Base-by-base conservation (phyloP, 2,329 filamentous ascomycete species). In the Cryphonectria radicalis region DNA sequence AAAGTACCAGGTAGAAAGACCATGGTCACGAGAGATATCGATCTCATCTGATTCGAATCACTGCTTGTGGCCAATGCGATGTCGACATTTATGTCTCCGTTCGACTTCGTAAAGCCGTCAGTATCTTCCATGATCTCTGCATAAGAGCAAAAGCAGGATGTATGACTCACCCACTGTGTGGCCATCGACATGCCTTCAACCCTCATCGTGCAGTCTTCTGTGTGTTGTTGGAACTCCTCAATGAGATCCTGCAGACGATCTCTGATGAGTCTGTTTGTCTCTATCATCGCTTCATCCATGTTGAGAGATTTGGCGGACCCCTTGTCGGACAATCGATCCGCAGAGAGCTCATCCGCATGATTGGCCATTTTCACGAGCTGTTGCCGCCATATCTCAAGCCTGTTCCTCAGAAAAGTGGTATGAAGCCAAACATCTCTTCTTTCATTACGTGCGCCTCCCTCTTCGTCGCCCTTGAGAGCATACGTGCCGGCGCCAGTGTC, bases 171-270 rank as follows among this genome's bases (percentile, higher is more conserved):
- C 78, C 77, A 80, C 76, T 81, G 78, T 1, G 77, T 80, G 11
- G 79, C 76, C 76, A 81, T 79, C 6, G 76, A 74, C 77, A 81
- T 79, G 2, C 78, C 78, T 17, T 80, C 79, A 0, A 81, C 64
- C n/a, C 77, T 74, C 78, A 80, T 80, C 0, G 76, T 76, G 40
- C 78, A 80, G 7, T 80, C 77, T 43, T 76, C 67, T 5, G 79
- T 78, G 63, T 77, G 78, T 0, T 79, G 76, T 0, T 79, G 76
- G 28, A 78, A 80, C 64, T 81, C 78, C 19, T 78, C 74, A 1
- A 74, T 73, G n/a, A 80, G 76, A 0, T 67, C 68, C 8, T 67
- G 25, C 11, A 78, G 53, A 17, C 53, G 53, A 17, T 57, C 53
- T 57, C 14, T 57, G n/a, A 57, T 57, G 53, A 25, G 6, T 14